Conservation (phyloP, 176 grass and related monocot species). For the Thalia dealbata region DNA sequence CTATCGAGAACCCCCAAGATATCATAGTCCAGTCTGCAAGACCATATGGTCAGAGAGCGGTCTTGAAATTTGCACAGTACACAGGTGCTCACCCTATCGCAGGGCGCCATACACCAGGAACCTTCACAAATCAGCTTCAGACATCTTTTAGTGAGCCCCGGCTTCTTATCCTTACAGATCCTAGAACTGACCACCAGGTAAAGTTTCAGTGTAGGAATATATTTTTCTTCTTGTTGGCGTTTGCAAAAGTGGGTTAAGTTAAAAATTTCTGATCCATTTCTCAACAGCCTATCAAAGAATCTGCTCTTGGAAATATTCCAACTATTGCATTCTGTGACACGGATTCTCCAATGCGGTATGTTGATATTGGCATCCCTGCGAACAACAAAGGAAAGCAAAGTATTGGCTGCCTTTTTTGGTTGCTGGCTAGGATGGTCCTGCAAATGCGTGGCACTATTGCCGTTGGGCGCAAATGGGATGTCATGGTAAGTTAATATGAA, state of each 20-base stretch:
- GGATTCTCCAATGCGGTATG: constrained; percentile 17
- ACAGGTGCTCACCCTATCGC: constrained; percentile 17
- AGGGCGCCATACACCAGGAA: constrained; percentile 13
- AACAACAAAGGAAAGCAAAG: constrained; percentile 17
- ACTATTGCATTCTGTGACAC: constrained; percentile 18
- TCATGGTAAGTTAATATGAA: background rate
- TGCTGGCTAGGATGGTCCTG: constrained; percentile 11
- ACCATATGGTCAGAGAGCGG: constrained; percentile 16
- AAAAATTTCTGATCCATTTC: background rate
- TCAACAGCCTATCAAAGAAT: constrained; percentile 15
- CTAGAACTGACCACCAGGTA: constrained; percentile 20
- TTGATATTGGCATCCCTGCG: constrained; percentile 15
- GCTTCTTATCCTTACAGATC: constrained; percentile 12
- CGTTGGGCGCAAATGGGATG: constrained; percentile 4
- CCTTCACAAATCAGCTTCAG: constrained; percentile 15
- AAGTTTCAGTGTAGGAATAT: background rate
- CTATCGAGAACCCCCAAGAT: constrained; percentile 12
- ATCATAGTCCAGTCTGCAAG: constrained; percentile 15
- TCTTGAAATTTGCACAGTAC: constrained; percentile 18
- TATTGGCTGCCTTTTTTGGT: constrained; percentile 16
- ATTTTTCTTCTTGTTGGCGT: background rate
- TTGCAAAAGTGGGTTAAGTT: background rate
- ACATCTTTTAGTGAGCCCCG: constrained; percentile 11
- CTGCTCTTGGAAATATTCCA: constrained; percentile 12
- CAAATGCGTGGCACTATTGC: constrained; percentile 15